Base-by-base conservation (phyloP, 2,329 filamentous ascomycete species). In the Dothistroma pini region DNA sequence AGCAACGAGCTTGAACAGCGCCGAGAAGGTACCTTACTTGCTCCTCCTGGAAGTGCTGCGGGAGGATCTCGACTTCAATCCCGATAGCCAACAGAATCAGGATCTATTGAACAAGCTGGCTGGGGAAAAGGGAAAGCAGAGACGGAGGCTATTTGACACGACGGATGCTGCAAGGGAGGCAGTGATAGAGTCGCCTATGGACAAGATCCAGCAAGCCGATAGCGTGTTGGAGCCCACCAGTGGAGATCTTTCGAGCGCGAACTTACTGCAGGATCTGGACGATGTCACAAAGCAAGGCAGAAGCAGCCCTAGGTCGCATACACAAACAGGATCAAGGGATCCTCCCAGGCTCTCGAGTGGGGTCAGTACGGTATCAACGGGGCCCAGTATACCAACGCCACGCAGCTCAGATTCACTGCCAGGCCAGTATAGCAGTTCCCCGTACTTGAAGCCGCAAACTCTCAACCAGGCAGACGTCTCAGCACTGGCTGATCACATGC, bases 211-310 rank as follows among this genome's bases (percentile, higher is more conserved):
- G 41, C 77, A 76, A 38, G 73, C 82, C 1, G 90, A 93, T 69
- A 93, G 90, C 70, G 89, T 93, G 22, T 91, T 95, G 70, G 90
- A 95, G 75, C 90, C 90, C n/a, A 83, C 84, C 0, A 89, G 84
- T 38, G 90, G 90, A 41, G 90, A 95, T 72, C 78, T 95, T 32
- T 88, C 89, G 48, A 90, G 86, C 72, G 90, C 89, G 10, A 85
- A 87, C 11, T 78, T 91, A 66, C 80, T 91, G 55, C 84, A 84
- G 69, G 79, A 84, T 0, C 80, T 80, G 0, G 70, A 74, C 32
- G 83, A 83, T 22, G 79, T 80, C 25, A 81, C 83, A 3, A 78
- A 77, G 35, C 67, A 74, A 59, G 68, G 66, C 44, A 65, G 62
- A 21, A 66, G 66, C 50, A 70, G 68, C 52, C 66, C 66, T 1